Conservation (phyloP, 768 basidiomycete species). For the Asterophora lycoperdoides region DNA sequence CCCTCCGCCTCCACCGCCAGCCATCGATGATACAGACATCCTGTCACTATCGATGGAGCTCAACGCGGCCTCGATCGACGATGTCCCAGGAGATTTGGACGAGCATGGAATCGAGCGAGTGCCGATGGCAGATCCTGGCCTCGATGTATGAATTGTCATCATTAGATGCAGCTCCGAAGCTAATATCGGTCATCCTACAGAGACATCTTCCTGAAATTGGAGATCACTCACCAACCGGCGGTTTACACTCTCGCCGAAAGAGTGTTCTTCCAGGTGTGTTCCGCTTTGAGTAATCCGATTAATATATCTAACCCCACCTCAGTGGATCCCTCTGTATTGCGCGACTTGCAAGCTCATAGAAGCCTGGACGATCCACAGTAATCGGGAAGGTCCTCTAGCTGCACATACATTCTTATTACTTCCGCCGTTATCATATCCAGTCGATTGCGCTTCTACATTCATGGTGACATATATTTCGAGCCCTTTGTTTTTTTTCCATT, state of each 20-base stretch:
- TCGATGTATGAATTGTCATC: constrained; percentile 57
- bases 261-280: constrained; percentile 84
- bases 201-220: constrained; percentile 65
- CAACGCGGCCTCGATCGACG: constrained; percentile 78
- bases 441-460: neutral
- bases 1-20: constrained; percentile 73
- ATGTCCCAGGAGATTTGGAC: constrained; percentile 64
- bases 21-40: constrained; percentile 81
- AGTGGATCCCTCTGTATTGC: constrained; percentile 88
- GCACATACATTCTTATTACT: neutral
- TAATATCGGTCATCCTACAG: constrained; percentile 28
- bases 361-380: constrained; percentile 60
- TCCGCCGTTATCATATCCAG: no score
- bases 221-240: constrained; percentile 54
- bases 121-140: constrained; percentile 87
- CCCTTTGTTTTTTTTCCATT: neutral
- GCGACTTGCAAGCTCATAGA: constrained; percentile 83
- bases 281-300: neutral
- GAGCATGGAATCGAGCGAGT: constrained; percentile 83
- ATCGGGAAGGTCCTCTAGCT: constrained; percentile 18
- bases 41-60: constrained; percentile 88
- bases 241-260: constrained; percentile 88
- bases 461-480: constrained; percentile 4
- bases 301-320: neutral
- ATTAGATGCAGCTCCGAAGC: neutral